phyloP scores from a whole-genome alignment of 2,329 filamentous ascomycete species.

The Fusarium xyrophilum region DNA sequence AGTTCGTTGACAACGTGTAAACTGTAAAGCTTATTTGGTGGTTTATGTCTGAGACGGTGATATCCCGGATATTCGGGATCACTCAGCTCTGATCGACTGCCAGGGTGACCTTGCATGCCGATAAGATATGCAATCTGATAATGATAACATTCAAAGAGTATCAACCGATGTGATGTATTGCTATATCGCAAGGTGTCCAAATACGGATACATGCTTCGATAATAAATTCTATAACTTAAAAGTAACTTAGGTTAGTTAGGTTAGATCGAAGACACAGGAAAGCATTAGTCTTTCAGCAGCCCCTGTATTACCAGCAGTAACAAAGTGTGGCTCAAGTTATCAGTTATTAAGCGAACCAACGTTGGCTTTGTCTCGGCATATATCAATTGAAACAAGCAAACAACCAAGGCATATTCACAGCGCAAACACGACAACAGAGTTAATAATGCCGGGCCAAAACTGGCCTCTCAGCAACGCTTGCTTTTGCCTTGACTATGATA shows the following conservation, averaged over 20 bases:
- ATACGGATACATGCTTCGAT: background rate
- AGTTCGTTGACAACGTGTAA: background rate
- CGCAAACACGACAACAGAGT: background rate
- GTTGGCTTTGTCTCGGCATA: slow-evolving; percentile 1
- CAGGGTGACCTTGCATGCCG: background rate
- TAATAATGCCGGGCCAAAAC: slow-evolving; percentile 49
- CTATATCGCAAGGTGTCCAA: background rate
- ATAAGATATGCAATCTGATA: background rate
- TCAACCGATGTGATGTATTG: background rate
- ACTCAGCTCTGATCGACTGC: background rate
- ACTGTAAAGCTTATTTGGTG: slow-evolving; percentile 3
- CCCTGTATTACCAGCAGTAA: background rate
- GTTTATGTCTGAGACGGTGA: slow-evolving; percentile 9
- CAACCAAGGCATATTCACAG: background rate
- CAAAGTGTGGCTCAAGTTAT: background rate
- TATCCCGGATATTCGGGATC: slow-evolving; percentile 31
- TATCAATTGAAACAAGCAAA: background rate
- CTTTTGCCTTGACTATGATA: slow-evolving; percentile 41
- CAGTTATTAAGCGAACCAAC: background rate
- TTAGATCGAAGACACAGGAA: background rate
- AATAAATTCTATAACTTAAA: background rate
- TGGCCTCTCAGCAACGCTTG: slow-evolving; percentile 48
- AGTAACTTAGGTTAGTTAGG: background rate
- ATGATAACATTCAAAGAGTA: background rate
- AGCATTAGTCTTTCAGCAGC: background rate